Base-by-base conservation (phyloP, 73 alveolate species). In the Tetrahymena thermophila region DNA sequence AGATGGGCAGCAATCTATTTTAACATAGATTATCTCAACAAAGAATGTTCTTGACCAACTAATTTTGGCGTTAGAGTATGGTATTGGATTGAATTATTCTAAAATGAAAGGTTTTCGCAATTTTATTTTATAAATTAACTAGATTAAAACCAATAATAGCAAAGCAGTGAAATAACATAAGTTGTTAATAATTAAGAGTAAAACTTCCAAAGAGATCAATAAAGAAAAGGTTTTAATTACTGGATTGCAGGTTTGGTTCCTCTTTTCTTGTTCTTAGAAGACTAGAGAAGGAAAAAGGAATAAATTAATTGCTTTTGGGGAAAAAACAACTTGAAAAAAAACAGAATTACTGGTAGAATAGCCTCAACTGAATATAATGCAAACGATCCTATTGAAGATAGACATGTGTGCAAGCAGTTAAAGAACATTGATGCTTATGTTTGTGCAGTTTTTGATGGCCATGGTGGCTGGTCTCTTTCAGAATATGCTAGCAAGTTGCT, bases 381-480 rank as follows among this genome's bases (percentile, higher is more conserved):
- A 17, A 94, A 94, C 57, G 93, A 94, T 50, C 96, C 96, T 11
- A 94, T 94, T 42, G 96, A 94, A n/a, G 96, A 94, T 21, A 40
- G 96, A 38, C 93, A 85, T 43, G 58, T 85, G 7, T 85, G 83
- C 34, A 43, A 21, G 38, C 85, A 94, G 25, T 43, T 94, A n/a
- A 85, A 84, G 57, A 85, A 37, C 34, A 56, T 94, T 25, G 93
- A 94, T 94, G 96, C 95, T 43, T 94, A 94, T 34, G 95, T 31
- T 34, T 94, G 55, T 38, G 71, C 94, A 34, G 96, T 94, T 35
- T 94, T 98, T 94, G 99, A 98, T 97, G 99, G 99, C 8, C 99
- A 98, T 94, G 99, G 99, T 8, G 99, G 99, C 1, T 96, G 98
- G 98, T 96, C 96, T 94, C 97, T 98, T 84, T 98, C 99, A 17